Base-by-base conservation (phyloP, 768 basidiomycete genomes). In the Tylopilus subfusipes region DNA sequence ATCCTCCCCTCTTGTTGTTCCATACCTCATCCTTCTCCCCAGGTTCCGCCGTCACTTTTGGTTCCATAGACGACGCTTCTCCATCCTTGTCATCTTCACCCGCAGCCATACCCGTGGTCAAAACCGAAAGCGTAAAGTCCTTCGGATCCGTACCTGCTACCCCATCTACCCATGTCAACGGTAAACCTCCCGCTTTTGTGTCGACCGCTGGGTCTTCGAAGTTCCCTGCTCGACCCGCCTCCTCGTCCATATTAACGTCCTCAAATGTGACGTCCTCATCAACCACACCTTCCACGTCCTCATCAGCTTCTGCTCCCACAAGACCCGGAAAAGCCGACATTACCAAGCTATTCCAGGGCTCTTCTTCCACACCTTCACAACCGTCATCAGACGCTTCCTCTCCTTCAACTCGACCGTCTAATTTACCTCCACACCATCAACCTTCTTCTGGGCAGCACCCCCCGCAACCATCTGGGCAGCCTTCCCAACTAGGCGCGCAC, bases 11-110 rank as follows among this genome's bases (percentile, higher is more conserved):
- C 30, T 49, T n/a, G 25, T 44, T 36, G 0, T 29, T 21, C 57
- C 13, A 39, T 58, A n/a, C 46, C 40, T 55, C 16, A 55, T 60
- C 31, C 33, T 43, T 50, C 25, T 12, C 47, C 47, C 43, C 58
- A 88, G 83, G 80, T 63, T 82, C 84, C 53, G 75, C 81, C 49
- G 85, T 96, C 61, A 88, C 87, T 47, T 94, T 95, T 76, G 93
- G 93, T 63, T 92, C 92, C 44, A 90, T 94, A 79, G 87, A 92
- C 74, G 88, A 91, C 72, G 81, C 79, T 12, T 70, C 75, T 60
- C 84, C 90, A 50, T 80, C 86, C 56, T 85, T 93, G 63, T 89
- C 91, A 33, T 88, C 90, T 43, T 91, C 90, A 10, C 90, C 92
- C 33, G 88, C 90, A 51, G 75, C 82, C 48, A 79, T 82, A 33